phyloP scores from a whole-genome alignment of 352 stramenopile genomes.

The Phytopythium kandeliae region DNA sequence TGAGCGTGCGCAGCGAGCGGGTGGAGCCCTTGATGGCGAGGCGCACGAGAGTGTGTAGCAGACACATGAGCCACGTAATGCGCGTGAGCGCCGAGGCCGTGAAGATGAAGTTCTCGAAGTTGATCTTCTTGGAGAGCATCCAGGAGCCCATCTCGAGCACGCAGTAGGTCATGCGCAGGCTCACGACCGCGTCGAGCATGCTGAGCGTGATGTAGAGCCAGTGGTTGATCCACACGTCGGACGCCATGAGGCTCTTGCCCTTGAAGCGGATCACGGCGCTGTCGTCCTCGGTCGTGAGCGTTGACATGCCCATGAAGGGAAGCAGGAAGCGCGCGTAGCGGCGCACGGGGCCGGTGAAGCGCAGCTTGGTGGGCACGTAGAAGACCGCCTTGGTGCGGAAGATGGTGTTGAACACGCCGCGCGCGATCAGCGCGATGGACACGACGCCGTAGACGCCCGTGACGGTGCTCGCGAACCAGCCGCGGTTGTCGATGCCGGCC shows the following conservation, averaged over 20 bases:
- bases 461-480: slow-evolving; percentile 16
- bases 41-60: slow-evolving; percentile 19
- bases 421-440: slow-evolving; percentile 16
- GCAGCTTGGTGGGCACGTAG: slow-evolving; percentile 13
- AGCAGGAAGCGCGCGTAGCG: neutral
- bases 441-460: slow-evolving; percentile 20
- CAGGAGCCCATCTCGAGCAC: slow-evolving; percentile 22
- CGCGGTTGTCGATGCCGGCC: slow-evolving; percentile 8
- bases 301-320: slow-evolving; percentile 11
- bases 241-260: slow-evolving; percentile 19
- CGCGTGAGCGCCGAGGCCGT: slow-evolving; percentile 21
- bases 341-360: slow-evolving; percentile 4
- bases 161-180: slow-evolving; percentile 25
- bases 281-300: neutral
- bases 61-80: slow-evolving; percentile 31
- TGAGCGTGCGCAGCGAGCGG: too few relatives aligned
- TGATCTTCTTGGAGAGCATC: slow-evolving; percentile 22
- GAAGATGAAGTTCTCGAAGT: slow-evolving; percentile 29
- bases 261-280: slow-evolving; percentile 15
- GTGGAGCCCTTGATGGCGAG: too few relatives aligned
- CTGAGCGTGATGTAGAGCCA: slow-evolving; percentile 38
- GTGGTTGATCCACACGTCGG: slow-evolving; percentile 39
- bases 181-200: slow-evolving; percentile 26
- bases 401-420: slow-evolving; percentile 8
- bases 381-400: neutral